These are phyloP conservation scores for Teunomyces aglyptinius DNA, from an alignment of 805 yeast species.

Conservation along the genomic window DNA sequence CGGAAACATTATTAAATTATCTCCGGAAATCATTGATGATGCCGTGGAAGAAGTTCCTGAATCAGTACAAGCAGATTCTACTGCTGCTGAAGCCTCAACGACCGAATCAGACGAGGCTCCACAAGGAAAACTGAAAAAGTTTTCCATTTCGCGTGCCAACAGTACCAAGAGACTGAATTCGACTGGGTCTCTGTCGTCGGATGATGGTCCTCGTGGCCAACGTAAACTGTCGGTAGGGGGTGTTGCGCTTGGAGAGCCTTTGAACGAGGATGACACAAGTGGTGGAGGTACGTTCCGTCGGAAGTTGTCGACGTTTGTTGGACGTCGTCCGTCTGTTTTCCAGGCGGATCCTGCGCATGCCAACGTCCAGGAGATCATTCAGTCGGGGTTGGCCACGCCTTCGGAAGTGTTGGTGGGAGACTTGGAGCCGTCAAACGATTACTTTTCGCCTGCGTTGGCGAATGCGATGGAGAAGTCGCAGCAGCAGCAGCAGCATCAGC, in stretches of 20 bases:
- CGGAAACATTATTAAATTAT: constrained; percentile 38
- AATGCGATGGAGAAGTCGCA: constrained; percentile 1
- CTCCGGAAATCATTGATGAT: constrained; percentile 39
- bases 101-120: not conserved
- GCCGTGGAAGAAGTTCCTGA: constrained; percentile 12
- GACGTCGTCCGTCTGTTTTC: constrained; percentile 38
- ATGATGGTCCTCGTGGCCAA: not conserved
- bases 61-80: not conserved
- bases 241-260: not conserved
- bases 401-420: constrained; percentile 39
- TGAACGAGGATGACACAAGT: constrained; percentile 6
- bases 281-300: constrained; percentile 29
- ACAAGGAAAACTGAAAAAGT: constrained; percentile 2
- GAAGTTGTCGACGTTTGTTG: constrained; percentile 38
- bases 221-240: not conserved
- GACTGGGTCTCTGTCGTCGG: not conserved
- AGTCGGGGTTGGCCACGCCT: constrained; percentile 41
- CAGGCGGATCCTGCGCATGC: constrained; percentile 38
- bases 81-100: not conserved
- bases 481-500: not conserved
- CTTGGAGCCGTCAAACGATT: constrained; percentile 21
- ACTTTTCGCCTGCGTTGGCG: constrained; percentile 19
- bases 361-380: constrained; percentile 36
- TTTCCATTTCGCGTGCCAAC: constrained; percentile 6
- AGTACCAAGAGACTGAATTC: constrained; percentile 2